Base-by-base conservation (phyloP, 2,329 filamentous ascomycete species). In the Pochonia chlamydosporia region DNA sequence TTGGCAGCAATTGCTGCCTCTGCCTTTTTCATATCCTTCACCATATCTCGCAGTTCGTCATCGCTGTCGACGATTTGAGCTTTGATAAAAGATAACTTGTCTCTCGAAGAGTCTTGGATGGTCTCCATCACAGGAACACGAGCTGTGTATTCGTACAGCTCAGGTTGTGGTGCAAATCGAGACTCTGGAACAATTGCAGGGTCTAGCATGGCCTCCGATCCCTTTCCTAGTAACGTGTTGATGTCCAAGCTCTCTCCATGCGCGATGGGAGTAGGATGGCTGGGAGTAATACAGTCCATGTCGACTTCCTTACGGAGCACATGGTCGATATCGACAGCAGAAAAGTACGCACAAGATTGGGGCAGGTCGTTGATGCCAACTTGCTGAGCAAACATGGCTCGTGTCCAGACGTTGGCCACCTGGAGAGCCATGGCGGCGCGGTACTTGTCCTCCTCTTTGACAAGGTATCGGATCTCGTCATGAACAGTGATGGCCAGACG, bases 231-330 rank as follows among this genome's bases (percentile, higher is more conserved):
- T 1, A 99, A 76, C n/a, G 83, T 67, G 3, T 67, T 62, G 46
- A 99, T 96, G 61, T 96, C 91, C 8, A 99, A 66, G 51, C 82
- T 90, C 67, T 97, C 91, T 30, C 95, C 93, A 2, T 83, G 85
- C 0, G 87, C 77, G 36, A 99, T 97, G 25, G 84, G 75, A 0
- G 78, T 75, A 0, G 79, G 78, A 64, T 99, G 87, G 37, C 87
- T 93, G 1, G 93, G 93, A 0, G 93, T 99, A 37, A 97, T 69
- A 63, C 93, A 99, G 60, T 96, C 87, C 89, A 99, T 95, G 64
- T 99, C 87, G 4, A 99, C 95, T 66, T 99, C 93, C 64, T 99
- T 99, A 44, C 93, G 81, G n/a, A 99, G 75, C 3, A 99, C 91
- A 57, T 89, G 84, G 61, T 99, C 93, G 54, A 99, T 88, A 61